These are phyloP conservation scores for Plasmodium vivax DNA, from an alignment of 169 alveolate genomes.

Conservation along the genomic window DNA sequence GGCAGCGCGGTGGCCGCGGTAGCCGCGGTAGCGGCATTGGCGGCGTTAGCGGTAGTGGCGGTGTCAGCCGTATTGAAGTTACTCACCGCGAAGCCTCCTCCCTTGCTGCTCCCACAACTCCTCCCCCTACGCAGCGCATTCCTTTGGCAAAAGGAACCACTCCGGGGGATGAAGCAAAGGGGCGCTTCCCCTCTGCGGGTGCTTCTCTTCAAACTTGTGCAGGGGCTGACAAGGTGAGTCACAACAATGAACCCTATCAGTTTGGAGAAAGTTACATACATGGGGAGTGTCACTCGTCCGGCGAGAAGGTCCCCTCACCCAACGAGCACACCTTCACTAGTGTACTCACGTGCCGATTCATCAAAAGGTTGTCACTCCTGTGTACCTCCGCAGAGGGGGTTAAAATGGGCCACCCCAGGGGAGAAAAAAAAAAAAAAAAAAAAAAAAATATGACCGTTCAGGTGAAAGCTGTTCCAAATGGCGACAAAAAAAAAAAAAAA, in stretches of 20 bases:
- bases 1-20: not conserved
- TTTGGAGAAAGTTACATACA: not conserved
- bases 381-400: not conserved
- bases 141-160: not conserved
- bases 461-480: not conserved
- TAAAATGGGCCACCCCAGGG: not conserved
- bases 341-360: not conserved
- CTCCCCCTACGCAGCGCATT: not conserved
- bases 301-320: not conserved
- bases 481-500: not conserved
- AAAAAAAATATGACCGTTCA: not conserved
- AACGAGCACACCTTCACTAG: not conserved
- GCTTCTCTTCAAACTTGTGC: not conserved
- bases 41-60: not conserved
- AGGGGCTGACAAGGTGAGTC: not conserved
- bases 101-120: not conserved
- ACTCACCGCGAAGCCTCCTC: not conserved
- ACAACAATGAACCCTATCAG: constrained; percentile 2
- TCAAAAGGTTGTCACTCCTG: not conserved
- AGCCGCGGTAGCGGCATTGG: not conserved
- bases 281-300: not conserved
- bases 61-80: not conserved
- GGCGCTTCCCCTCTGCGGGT: not conserved
- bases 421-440: not conserved
- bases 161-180: not conserved